Percentiles rank a stretch among this genome's conserved stretches.
phyloP scores from a whole-genome alignment of 257 asterid species.

The Salvia miltiorrhiza region DNA sequence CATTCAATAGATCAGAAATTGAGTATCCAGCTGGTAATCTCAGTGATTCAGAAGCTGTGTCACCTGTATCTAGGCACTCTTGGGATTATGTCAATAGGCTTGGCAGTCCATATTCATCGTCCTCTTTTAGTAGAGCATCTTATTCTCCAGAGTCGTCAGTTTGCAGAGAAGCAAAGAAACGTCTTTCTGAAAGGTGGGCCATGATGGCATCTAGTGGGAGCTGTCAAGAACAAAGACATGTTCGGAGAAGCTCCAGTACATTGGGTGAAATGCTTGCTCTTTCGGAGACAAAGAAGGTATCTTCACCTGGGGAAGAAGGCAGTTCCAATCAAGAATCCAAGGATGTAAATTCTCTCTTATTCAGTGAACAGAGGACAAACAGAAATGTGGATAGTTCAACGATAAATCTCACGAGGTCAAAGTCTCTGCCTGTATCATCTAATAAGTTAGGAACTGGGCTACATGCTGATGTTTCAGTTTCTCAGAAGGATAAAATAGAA shows the following conservation, averaged over 20 bases:
- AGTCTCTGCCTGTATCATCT: conserved; percentile 82
- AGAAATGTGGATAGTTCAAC: conserved; percentile 41
- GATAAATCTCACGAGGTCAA: conserved; percentile 68
- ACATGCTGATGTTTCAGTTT: conserved; percentile 32
- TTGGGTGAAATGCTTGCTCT: conserved; percentile 99
- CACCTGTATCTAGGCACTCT: conserved; percentile 87
- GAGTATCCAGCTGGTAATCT: conserved; percentile 64
- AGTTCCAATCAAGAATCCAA: conserved; percentile 36
- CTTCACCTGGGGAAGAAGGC: conserved; percentile 33
- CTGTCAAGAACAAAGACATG: conserved; percentile 64
- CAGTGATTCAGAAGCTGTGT: conserved; percentile 77
- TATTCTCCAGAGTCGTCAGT: conserved; percentile 96
- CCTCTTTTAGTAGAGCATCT: conserved; percentile 83
- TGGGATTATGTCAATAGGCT: conserved; percentile 85
- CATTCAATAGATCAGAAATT: conserved; percentile 77
- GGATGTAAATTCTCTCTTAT: conserved; percentile 28
- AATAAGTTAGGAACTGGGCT: conserved; percentile 43
- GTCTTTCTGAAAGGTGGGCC: conserved; percentile 96
- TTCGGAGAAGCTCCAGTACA: conserved; percentile 73
- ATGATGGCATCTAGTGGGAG: conserved; percentile 74
- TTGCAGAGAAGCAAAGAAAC: conserved; percentile 93
- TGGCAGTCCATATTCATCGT: conserved; percentile 78
- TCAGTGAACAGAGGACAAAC: conserved; percentile 29
- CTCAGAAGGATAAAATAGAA: conserved; percentile 34
- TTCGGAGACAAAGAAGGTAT: conserved; percentile 64